These are phyloP conservation scores for Clathrus columnatus DNA, from an alignment of 768 basidiomycete genomes.

Conservation along the genomic window DNA sequence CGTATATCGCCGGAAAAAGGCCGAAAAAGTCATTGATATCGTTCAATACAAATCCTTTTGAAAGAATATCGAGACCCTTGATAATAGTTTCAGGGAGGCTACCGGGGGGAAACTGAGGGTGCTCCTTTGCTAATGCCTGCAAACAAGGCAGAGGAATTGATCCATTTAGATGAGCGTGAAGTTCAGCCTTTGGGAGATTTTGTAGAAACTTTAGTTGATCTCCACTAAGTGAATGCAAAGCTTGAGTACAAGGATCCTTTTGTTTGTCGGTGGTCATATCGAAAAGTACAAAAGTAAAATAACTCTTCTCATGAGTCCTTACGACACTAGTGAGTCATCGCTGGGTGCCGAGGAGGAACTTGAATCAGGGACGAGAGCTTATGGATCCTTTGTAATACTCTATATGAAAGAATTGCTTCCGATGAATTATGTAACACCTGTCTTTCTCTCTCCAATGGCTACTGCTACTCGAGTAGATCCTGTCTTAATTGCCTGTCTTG, in stretches of 20 bases:
- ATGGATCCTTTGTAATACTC: not conserved
- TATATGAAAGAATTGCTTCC: too few species aligned
- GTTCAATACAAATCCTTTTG: conserved; percentile 35
- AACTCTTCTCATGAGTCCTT: too few species aligned
- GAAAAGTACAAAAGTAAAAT: too few species aligned
- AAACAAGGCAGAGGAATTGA: conserved; percentile 65
- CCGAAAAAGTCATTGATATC: conserved; percentile 63
- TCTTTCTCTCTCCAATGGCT: too few species aligned
- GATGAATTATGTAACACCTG: too few species aligned
- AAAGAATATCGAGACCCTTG: conserved; percentile 34
- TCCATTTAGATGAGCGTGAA: conserved; percentile 81
- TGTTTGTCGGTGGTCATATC: not conserved
- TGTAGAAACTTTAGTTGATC: conserved; percentile 52
- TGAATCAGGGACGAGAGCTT: not conserved
- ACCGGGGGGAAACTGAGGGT: conserved; percentile 13
- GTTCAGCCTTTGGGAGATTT: conserved; percentile 67
- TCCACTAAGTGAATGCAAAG: conserved; percentile 43
- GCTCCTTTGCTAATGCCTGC: conserved; percentile 43
- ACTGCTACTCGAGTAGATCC: too few species aligned
- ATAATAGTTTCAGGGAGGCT: conserved; percentile 29
- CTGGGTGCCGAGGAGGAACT: too few species aligned
- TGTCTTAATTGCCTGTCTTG: conserved; percentile 6
- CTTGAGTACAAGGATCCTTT: conserved; percentile 32
- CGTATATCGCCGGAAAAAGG: conserved; percentile 73
- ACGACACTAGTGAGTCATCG: too few species aligned